Evolutionary conservation across 345 rosid genomes (phyloP), one percentile per base, ranked within the genome.

Genomic region (Eucalyptus regnans): DNA sequence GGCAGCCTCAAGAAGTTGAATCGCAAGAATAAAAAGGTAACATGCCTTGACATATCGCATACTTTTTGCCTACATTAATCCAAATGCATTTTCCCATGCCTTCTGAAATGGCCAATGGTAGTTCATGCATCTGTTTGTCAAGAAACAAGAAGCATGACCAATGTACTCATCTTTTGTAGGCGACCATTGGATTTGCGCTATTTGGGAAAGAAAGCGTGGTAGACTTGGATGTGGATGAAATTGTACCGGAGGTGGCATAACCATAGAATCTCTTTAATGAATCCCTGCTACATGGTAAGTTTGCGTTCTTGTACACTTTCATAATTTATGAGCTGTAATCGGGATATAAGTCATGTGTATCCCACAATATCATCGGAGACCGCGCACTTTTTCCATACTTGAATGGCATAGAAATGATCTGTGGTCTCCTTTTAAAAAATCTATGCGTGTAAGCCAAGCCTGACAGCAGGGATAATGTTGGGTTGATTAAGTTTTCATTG

Each of bases 151-250:
- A 18, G 44, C 86, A 44, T 66, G 58, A 60, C 33, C 33, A 46
- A 48, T 56, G 27, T 43, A 17, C 50, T 76, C 41, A 50, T 44
- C 37, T 80, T 86, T 54, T 94, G 92, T 95, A 96, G 99, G 99
- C 95, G 90, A 97, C 98, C 12, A 98, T 97, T 88, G 96, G 90
- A 52, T 92, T 97, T 87, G 94, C 96, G 31, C 91, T 96, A 86
- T 96, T 97, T 89, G 98, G 99, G 58, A 97, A 96, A 92, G 99
- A 97, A 91, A 96, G 94, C 76, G 89, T 95, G 48, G 97, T 95
- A 60, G 99, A 97, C 81, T 86, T 96, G 87, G 96, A 95, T 93
- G 88, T 94, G 91, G 87, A 89, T 90, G 98, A 97, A 93, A 94
- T 97, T 94, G 96, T 93, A 58, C 89, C 92, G 50, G 95, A 93